phyloP scores from a whole-genome alignment of 169 alveolate genomes.

The Cryptosporidium andersoni region DNA sequence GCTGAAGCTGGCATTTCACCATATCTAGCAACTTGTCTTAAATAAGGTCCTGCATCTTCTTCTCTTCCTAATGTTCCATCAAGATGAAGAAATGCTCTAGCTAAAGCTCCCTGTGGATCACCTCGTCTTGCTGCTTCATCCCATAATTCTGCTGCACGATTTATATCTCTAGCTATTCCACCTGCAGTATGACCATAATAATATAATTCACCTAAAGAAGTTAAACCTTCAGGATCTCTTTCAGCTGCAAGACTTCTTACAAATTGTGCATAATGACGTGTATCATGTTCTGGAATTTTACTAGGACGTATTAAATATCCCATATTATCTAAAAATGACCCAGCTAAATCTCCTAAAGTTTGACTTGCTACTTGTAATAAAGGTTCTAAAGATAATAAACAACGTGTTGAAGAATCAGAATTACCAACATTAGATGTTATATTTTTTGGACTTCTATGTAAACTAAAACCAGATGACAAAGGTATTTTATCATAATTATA shows the following conservation, averaged over 20 bases:
- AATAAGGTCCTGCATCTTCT: slow-evolving; percentile 57
- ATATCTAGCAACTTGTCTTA: slow-evolving; percentile 57
- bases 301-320: slow-evolving; percentile 12
- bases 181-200: slow-evolving; percentile 83
- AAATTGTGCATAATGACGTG: slow-evolving; percentile 78
- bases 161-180: slow-evolving; percentile 78
- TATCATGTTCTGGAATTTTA: slow-evolving; percentile 51
- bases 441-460: slow-evolving; percentile 67
- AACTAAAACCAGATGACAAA: slow-evolving; percentile 72
- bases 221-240: slow-evolving; percentile 81
- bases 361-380: slow-evolving; percentile 52
- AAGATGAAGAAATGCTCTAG: slow-evolving; percentile 79
- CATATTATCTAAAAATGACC: slow-evolving; percentile 35
- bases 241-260: slow-evolving; percentile 77
- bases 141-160: slow-evolving; percentile 84
- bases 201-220: slow-evolving; percentile 85
- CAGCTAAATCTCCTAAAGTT: slow-evolving; percentile 30
- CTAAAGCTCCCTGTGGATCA: slow-evolving; percentile 84
- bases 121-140: slow-evolving; percentile 86
- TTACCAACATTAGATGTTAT: slow-evolving; percentile 35
- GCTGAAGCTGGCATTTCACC: slow-evolving; percentile 68
- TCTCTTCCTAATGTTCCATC: slow-evolving; percentile 73
- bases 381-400: slow-evolving; percentile 64
- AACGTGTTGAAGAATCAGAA: slow-evolving; percentile 36
- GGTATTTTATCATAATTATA: slow-evolving; percentile 73